Evolutionary conservation across 2,329 filamentous ascomycete genomes (phyloP), one percentile per base, ranked within the genome.

Genomic region (Allantophomopsis cytisporea): DNA sequence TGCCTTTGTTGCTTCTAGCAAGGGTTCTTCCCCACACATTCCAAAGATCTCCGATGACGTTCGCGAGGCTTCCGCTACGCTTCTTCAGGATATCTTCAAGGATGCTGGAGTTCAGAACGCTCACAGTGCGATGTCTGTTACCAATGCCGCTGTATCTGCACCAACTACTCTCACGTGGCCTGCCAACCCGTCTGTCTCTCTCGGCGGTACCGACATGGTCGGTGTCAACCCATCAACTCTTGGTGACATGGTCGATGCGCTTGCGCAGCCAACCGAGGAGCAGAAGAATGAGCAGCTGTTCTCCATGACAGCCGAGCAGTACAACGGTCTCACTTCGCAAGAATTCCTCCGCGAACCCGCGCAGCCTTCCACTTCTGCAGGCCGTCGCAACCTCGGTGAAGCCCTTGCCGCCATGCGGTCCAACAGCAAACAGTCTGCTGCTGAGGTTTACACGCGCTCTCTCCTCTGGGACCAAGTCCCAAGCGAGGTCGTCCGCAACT

Each of bases 401-500:
- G 80, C 86, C 7, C 72, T 95, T 36, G 77, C 82, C 38, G 78
- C 75, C 35, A 85, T 94, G 76, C 79, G 85, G 47, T 66, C 66
- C 49, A 74, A 69, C 52, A 73, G 69, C 54, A 85, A 85, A 61
- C 74, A 82, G 50, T 73, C 74, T 38, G 82, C 80, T 36, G 83
- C 88, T 41, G 87, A 95, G 53, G 84, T 95, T 33, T 94, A 94
- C 64, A 93, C 88, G 28, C 76, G 89, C 42, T 94, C 86, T 45
- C 71, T 96, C 45, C 76, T 96, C 42, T 94, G 86, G 85, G 87
- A 95, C 54, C 84, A 88, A 60, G 88, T 96, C 51, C 88, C 91
- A 12, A 73, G 77, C 50, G 87, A 96, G 47, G 87, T 96, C 37
- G 86, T 98, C 39, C 77, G 80, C 50, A 86, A 89, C 58, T 96